phyloP scores from a whole-genome alignment of 2,329 filamentous ascomycete species.

The Metarhizium brunneum region DNA sequence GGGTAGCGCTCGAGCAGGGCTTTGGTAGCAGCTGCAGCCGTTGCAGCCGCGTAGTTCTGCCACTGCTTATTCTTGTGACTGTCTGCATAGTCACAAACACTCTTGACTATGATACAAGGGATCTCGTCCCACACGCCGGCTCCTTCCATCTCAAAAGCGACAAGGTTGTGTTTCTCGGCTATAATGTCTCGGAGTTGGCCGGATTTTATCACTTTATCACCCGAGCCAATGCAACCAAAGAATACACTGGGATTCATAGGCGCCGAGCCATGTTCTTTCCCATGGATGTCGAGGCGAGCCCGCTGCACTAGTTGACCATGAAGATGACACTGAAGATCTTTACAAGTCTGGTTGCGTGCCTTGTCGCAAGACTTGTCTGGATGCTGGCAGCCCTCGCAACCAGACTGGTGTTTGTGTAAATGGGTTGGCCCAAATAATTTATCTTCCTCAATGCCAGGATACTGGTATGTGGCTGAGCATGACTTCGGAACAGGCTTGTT shows the following conservation, averaged over 20 bases:
- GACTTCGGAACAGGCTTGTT: too few species aligned
- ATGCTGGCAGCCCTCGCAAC: too few species aligned
- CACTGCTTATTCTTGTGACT: not conserved
- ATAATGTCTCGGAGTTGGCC: not conserved
- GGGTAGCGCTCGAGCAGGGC: not conserved
- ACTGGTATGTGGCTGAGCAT: too few species aligned
- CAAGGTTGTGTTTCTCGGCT: not conserved
- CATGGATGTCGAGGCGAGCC: not conserved
- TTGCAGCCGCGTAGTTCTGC: not conserved
- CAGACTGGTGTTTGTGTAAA: too few species aligned
- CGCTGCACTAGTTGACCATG: too few species aligned
- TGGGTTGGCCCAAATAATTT: too few species aligned
- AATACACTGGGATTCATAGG: not conserved
- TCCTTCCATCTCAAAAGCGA: not conserved
- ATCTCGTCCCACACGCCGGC: not conserved
- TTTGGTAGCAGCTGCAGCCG: not conserved
- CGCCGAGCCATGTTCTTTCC: not conserved
- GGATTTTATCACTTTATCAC: not conserved
- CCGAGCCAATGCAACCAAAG: not conserved
- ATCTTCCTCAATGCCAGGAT: too few species aligned
- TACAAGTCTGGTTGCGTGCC: too few species aligned
- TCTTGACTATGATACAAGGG: not conserved
- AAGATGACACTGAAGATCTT: rapidly evolving
- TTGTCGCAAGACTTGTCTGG: too few species aligned
- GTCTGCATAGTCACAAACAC: not conserved